phyloP scores from a whole-genome alignment of 495 filamentous ascomycete genomes.

The Sabuloglossum arenarium region DNA sequence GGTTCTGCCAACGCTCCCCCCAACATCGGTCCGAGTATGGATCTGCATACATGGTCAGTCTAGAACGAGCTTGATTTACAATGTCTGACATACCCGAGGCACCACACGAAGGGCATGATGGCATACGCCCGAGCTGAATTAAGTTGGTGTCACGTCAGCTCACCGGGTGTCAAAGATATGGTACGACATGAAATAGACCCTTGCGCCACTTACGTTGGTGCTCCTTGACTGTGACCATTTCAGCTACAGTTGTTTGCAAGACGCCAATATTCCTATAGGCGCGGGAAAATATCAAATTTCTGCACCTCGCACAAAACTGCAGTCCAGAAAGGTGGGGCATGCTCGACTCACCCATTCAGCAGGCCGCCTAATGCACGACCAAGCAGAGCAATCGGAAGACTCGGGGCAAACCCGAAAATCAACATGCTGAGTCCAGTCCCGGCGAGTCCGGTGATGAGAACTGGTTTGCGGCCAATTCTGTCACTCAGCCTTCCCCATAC shows the following conservation, averaged over 20 bases:
- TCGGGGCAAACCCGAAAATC: conserved; percentile 79
- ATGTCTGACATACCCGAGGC: conserved; percentile 42
- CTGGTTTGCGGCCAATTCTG: conserved; percentile 76
- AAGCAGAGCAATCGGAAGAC: conserved; percentile 61
- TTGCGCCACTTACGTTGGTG: conserved; percentile 48
- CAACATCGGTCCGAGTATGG: conserved; percentile 75
- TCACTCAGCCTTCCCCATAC: conserved; percentile 91
- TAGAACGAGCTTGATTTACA: background rate
- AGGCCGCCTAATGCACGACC: conserved; percentile 78
- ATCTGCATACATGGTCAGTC: conserved; percentile 18
- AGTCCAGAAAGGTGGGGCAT: conserved; percentile 6
- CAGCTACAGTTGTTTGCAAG: conserved; percentile 81
- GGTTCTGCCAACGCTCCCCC: conserved; percentile 80
- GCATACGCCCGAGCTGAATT: conserved; percentile 62
- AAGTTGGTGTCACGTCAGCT: background rate
- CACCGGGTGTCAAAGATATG: background rate
- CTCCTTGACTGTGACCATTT: conserved; percentile 76
- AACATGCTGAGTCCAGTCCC: conserved; percentile 90
- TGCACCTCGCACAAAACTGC: conserved; percentile 5
- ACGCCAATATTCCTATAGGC: conserved; percentile 62
- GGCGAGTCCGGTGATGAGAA: conserved; percentile 66
- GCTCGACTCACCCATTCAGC: conserved; percentile 61
- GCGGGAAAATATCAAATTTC: conserved; percentile 3
- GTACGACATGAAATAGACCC: background rate
- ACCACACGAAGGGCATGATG: conserved; percentile 97